Percentiles rank a stretch among this genome's conserved stretches.
Conservation (phyloP, 225 moss, liverwort and hornwort species). For the Polytrichum formosum region DNA sequence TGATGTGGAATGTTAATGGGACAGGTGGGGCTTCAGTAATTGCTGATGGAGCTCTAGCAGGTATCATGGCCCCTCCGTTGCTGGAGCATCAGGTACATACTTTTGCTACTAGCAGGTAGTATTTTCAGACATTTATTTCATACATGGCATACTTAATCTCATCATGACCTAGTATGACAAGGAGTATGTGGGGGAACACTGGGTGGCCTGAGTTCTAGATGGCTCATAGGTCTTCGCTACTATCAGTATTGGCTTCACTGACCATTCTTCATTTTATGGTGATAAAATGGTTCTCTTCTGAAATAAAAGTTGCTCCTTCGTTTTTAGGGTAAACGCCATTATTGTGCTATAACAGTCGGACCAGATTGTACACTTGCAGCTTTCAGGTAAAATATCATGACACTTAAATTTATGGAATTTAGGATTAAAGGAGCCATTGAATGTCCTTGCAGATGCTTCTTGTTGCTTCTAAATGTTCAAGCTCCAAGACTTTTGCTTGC, state of each 20-base stretch:
- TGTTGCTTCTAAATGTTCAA: no score
- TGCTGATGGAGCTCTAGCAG: constrained; percentile 84
- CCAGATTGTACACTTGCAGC: constrained; percentile 93
- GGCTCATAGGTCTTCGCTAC: no score
- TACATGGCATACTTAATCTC: background rate
- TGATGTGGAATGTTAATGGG: constrained; percentile 94
- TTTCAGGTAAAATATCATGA: constrained; percentile 57
- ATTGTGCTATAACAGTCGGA: constrained; percentile 89
- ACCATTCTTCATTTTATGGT: no score
- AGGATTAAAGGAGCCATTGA: background rate
- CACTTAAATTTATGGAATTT: background rate
- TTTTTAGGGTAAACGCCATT: constrained; percentile 81
- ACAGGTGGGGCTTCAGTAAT: constrained; percentile 58
- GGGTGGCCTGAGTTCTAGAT: no score
- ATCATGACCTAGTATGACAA: no score
- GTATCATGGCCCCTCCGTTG: constrained; percentile 89
- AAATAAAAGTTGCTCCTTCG: background rate
- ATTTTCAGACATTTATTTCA: background rate
- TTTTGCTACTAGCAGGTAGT: constrained; percentile 2
- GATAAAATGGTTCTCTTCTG: no score
- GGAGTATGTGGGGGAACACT: no score
- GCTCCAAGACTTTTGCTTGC: no score
- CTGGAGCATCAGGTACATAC: constrained; percentile 82
- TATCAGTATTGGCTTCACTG: no score
- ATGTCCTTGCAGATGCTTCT: no score